Evolutionary conservation across 805 yeast species (phyloP).

Genomic region (Tetrapisispora pingtungensis): DNA sequence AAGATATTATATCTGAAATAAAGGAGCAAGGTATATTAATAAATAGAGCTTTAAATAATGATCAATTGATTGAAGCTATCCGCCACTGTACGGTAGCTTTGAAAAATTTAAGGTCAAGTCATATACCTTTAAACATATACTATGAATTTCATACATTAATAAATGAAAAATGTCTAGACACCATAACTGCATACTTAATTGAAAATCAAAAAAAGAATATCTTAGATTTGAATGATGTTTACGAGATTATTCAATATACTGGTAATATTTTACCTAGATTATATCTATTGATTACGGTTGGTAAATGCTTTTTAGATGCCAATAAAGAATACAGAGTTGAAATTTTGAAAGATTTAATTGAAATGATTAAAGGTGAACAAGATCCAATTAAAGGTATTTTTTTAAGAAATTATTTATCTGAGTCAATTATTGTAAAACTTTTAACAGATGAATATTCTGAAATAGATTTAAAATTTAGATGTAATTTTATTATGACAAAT

Average conservation of each 20-base stretch:
- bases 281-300: constrained; percentile 91
- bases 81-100: constrained; percentile 78
- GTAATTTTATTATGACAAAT: constrained; percentile 69
- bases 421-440: constrained; percentile 45
- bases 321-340: constrained; percentile 74
- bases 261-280: constrained; percentile 88
- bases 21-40: constrained; percentile 63
- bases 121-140: constrained; percentile 79
- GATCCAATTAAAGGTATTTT: constrained; percentile 90
- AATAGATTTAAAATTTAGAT: constrained; percentile 22
- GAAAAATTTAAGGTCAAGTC: constrained; percentile 67
- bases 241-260: constrained; percentile 90
- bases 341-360: constrained; percentile 90
- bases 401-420: constrained; percentile 78
- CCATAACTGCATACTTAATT: constrained; percentile 52
- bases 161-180: constrained; percentile 63
- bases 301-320: constrained; percentile 74
- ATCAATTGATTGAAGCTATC: constrained; percentile 73
- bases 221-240: constrained; percentile 72
- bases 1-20: constrained; percentile 29
- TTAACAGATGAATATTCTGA: constrained; percentile 4
- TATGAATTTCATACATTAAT: constrained; percentile 81
- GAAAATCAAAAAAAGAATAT: constrained; percentile 53
- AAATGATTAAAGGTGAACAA: constrained; percentile 95
- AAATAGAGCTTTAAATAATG: constrained; percentile 63